phyloP scores from a whole-genome alignment of 257 asterid species.

The Gardenia jasminoides region DNA sequence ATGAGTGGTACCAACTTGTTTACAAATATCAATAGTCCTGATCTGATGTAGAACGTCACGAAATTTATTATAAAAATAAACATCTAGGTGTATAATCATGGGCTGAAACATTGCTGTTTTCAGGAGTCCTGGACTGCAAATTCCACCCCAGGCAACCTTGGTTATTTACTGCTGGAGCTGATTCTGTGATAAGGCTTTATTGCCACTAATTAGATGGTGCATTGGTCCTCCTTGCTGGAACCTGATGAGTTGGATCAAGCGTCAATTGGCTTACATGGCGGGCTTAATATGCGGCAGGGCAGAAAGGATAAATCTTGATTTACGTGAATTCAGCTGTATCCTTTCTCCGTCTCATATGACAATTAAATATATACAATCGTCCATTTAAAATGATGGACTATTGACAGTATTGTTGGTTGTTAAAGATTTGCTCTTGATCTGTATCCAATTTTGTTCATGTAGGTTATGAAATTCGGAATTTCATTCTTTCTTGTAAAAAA shows the following conservation, averaged over 20 bases:
- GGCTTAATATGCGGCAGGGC: not conserved
- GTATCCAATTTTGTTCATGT: not conserved
- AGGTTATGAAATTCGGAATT: not conserved
- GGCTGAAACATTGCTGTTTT: slow-evolving; percentile 8
- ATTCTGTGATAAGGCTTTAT: slow-evolving; percentile 79
- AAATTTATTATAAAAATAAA: not conserved
- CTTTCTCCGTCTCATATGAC: not conserved
- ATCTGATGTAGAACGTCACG: too few relatives aligned
- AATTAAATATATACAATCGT: not conserved
- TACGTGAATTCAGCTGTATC: not conserved
- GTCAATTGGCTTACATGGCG: not conserved
- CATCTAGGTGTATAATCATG: not conserved
- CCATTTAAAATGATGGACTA: not conserved
- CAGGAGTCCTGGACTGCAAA: slow-evolving; percentile 92
- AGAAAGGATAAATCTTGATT: not conserved
- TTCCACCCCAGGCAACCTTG: slow-evolving; percentile 98
- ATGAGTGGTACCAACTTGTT: not conserved
- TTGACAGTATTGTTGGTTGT: not conserved
- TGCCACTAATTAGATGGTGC: slow-evolving; percentile 46
- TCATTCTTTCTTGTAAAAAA: too few relatives aligned
- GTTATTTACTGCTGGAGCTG: slow-evolving; percentile 92
- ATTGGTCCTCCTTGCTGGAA: not conserved
- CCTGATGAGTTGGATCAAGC: not conserved
- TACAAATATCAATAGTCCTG: too few relatives aligned
- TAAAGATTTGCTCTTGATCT: not conserved